A percentile compares a stretch with the other conserved stretches of the same genome.
These are phyloP conservation scores for Styphnolobium japonicum DNA, from an alignment of 306 rosid genomes.

Conservation along the genomic window DNA sequence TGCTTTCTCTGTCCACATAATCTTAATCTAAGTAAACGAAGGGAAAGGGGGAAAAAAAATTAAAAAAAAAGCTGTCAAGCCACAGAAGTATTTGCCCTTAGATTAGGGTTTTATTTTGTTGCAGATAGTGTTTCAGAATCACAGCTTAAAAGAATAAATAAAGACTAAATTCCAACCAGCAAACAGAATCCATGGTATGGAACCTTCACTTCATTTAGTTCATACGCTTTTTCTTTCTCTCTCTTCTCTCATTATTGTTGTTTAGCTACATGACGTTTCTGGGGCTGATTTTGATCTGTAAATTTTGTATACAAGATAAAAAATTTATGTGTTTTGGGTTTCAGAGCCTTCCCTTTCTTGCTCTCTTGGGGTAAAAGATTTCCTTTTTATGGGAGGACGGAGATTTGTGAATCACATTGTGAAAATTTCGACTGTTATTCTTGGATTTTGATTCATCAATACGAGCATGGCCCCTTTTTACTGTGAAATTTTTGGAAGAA, in stretches of 20 bases:
- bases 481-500: conserved; percentile 15
- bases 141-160: conserved; percentile 35
- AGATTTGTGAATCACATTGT: background rate
- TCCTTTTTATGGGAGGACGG: background rate
- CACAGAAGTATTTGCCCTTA: conserved; percentile 25
- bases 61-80: conserved; percentile 7
- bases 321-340: background rate
- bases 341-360: background rate
- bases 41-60: background rate
- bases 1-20: conserved; percentile 24
- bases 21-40: conserved; percentile 9
- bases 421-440: conserved; percentile 8
- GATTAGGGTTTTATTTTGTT: conserved; percentile 50
- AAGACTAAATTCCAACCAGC: conserved; percentile 27
- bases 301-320: background rate
- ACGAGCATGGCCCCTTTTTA: conserved; percentile 9
- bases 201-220: conserved; percentile 38
- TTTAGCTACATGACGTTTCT: background rate
- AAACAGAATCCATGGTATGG: conserved; percentile 42
- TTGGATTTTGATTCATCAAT: conserved; percentile 19
- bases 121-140: conserved; percentile 23
- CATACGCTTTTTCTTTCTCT: background rate
- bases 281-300: conserved; percentile 24
- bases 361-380: background rate
- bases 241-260: background rate